Base-by-base conservation (phyloP, 176 grass and related monocot genomes). In the Pharus latifolius region DNA sequence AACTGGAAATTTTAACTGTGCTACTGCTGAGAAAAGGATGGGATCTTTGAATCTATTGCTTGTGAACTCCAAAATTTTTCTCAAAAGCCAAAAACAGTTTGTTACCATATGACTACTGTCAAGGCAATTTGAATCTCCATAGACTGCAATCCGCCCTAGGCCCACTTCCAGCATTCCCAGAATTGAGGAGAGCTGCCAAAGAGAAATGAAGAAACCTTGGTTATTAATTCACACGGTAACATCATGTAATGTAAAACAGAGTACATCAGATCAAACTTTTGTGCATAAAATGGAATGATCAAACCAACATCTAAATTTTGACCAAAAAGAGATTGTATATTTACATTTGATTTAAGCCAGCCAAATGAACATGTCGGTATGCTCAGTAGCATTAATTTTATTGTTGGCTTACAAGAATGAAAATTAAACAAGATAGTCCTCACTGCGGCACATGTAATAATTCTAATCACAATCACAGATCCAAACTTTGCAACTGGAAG, bases 71-170 rank as follows among this genome's bases (percentile, higher is more conserved):
- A 98, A 69, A 61, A 98, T 74, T 83, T 93, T 93, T 59, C 74
- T 90, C 23, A 98, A 78, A 48, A 98, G 78, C 94, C 94, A 98
- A 70, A 90, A 98, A 59, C 94, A 93, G 75, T 98, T 98, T n/a
- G 94, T 98, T 68, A 98, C 89, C 94, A 93, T 98, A 72, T 98
- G 94, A 84, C 94, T 98, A 61, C 94, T 90, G 63, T 98, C 94
- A 79, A 98, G 89, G 60, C 89, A 98, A 65, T 98, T 98, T 55
- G 94, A 98, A 77, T 98, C 94, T 23, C 94, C 94, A 81, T 98
- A 98, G 0, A 93, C 67, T 64, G 89, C 87, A 60, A 98, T 75
- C 27, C 87, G 80, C 14, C 94, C 94, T 63, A 75, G 49, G 1
- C 94, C 94, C 40, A 68, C 75, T 76, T 98, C 87, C 6, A 77